Evolutionary conservation across 164 flowering plant species (phyloP), one percentile per base, ranked within the genome.

Genomic region (Amborella trichopoda): DNA sequence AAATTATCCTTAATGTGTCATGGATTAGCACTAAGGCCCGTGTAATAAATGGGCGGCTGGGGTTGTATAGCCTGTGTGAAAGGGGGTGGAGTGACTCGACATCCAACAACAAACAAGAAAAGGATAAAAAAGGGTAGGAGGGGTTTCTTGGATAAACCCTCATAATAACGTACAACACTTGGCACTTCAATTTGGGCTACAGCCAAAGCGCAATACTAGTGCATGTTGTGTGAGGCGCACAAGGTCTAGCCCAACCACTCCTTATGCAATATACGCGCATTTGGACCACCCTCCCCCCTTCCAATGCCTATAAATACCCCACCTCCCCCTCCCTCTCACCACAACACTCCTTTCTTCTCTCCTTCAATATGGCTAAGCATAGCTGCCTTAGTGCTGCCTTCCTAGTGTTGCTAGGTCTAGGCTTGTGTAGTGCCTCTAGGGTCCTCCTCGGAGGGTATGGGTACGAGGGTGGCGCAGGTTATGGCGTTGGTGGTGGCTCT

Each of bases 391-490:
- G 26, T 24, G 10, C 32, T 40, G 50, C 52, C 28, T 58, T 58
- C 54, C 54, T 58, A 9, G 54, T 64, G 30, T 42, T 61, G 17
- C 28, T 64, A 4, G 33, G 61, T 18, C 3, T 64, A 22, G 63
- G 56, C 26, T 23, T 51, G 25, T 57, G 68, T 41, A 50, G 55
- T n/a, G 66, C 69, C 21, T 33, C 64, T 47, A 64, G 68, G 37
- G 40, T 52, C 2, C 66, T 68, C 52, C 36, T 63, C 28, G 23
- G 25, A 42, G 53, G 46, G 8, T 32, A 40, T 37, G 53, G 55
- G 5, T 23, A 14, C 10, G 62, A 62, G 17, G 24, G 39, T 40
- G 60, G 48, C 3, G 20, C 27, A 16, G 55, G 50, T 6, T 45
- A 40, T 2, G 51, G 55, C 18, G 6, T 9, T 38, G 41, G 41